These are phyloP conservation scores for Vigna hirtella DNA, from an alignment of 306 rosid genomes.

Conservation along the genomic window DNA sequence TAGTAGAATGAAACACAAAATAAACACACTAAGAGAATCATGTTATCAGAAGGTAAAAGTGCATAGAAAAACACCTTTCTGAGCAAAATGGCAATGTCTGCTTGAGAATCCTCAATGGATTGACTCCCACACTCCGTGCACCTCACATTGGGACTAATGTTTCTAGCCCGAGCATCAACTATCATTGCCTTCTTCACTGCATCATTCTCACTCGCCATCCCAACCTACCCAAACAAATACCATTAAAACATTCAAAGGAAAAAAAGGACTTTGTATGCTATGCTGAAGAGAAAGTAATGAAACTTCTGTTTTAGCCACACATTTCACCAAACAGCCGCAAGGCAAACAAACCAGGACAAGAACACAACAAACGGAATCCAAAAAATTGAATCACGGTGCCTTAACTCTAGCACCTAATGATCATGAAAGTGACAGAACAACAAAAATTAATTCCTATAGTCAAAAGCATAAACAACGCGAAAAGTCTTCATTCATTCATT, in stretches of 20 bases:
- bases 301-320: constrained; percentile 32
- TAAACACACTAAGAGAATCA: background rate
- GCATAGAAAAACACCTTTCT: constrained; percentile 64
- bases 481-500: no score
- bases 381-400: no score
- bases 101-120: constrained; percentile 98
- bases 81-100: constrained; percentile 95
- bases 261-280: background rate
- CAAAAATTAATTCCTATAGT: no score
- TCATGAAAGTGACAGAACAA: no score
- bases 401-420: no score
- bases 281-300: background rate
- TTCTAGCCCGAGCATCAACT: constrained; percentile 84
- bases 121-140: constrained; percentile 98
- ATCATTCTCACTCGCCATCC: constrained; percentile 77
- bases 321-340: constrained; percentile 59
- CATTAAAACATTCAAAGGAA: background rate
- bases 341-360: background rate
- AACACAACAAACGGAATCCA: no score
- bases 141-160: constrained; percentile 92
- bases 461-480: no score
- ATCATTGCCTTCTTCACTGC: constrained; percentile 59
- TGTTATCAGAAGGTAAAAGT: constrained; percentile 12
- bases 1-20: constrained; percentile 14
- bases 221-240: constrained; percentile 33